Conservation (phyloP, 2,329 filamentous ascomycete genomes). For the Sphaerulina musiva region DNA sequence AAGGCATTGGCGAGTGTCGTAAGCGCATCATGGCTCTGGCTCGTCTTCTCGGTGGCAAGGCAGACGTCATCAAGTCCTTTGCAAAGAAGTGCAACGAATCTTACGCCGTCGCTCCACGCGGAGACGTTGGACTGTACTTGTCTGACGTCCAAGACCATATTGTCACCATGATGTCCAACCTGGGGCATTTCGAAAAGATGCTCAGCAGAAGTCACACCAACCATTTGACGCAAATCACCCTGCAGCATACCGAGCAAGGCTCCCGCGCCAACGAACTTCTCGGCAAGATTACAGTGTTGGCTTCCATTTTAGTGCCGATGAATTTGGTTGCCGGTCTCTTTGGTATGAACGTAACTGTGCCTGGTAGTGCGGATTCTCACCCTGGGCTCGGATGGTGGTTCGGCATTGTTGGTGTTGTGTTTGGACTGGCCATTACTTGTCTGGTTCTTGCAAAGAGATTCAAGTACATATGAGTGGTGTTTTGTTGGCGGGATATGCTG, state of each 20-base stretch:
- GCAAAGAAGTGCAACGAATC: slow-evolving; percentile 98
- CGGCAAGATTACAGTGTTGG: slow-evolving; percentile 90
- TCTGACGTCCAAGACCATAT: slow-evolving; percentile 99
- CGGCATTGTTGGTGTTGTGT: slow-evolving; percentile 53
- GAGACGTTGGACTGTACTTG: slow-evolving; percentile 93
- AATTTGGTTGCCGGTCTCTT: slow-evolving; percentile 85
- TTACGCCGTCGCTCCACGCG: slow-evolving; percentile 87
- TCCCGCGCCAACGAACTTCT: slow-evolving; percentile 83
- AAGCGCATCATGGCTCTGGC: slow-evolving; percentile 93
- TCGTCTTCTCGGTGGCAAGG: slow-evolving; percentile 89
- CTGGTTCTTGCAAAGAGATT: slow-evolving; percentile 39
- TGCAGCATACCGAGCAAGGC: slow-evolving; percentile 82
- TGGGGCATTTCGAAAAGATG: slow-evolving; percentile 97
- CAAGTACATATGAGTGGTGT: slow-evolving; percentile 34
- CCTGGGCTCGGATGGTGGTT: slow-evolving; percentile 52
- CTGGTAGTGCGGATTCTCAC: slow-evolving; percentile 46
- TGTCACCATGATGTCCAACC: slow-evolving; percentile 96
- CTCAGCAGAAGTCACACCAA: slow-evolving; percentile 89
- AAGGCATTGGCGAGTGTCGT: slow-evolving; percentile 79
- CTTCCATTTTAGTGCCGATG: slow-evolving; percentile 90
- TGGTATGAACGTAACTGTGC: slow-evolving; percentile 79
- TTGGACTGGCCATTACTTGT: slow-evolving; percentile 38
- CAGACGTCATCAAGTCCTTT: slow-evolving; percentile 96
- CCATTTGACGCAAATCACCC: slow-evolving; percentile 88
- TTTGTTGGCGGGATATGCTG: not conserved